Evolutionary conservation across 164 flowering plant species (phyloP), one percentile per base, ranked within the genome.

Genomic region (Cinnamomum micranthum): DNA sequence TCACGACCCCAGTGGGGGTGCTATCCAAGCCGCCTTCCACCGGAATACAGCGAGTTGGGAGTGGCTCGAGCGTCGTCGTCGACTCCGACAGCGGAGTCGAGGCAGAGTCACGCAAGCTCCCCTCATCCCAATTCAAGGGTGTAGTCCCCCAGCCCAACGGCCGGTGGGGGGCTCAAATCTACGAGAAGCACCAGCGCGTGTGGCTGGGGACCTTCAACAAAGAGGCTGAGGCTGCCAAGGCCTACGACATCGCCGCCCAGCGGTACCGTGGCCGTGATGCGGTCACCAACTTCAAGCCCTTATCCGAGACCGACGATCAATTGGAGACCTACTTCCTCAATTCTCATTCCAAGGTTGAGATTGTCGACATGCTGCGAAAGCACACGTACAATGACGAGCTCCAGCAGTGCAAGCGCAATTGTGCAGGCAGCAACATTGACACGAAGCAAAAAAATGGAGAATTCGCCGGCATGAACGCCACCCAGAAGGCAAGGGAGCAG

Each of bases 91-190:
- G 60, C 51, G 92, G 90, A 2, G 82, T 81, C 15, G 97, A 89
- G 67, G 92, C 94, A 11, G 97, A 89, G 74, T 88, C 97, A 1
- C 73, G 91, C 31, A 94, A 94, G 77, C 94, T 94, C 17, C 95
- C 95, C 2, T 92, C 95, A 0, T 94, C 98, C 15, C 85, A 82
- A 31, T 94, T 82, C 90, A 94, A 94, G 68, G 98, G 98, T 2
- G 98, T 94, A 0, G 98, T 94, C 6, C 98, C 98, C 0, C 98
- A 94, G 74, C 97, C 98, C 0, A 94, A 94, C 74, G 98, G 98
- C 23, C 87, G 97, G 0, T 94, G 98, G 98, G 98, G 98, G 0
- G 93, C 98, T 0, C 98, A 94, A 80, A 92, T 94, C 69, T 94
- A 94, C 82, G 98, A 92, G 90, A 95, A 91, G 77, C 98, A 95